Percentiles rank a stretch among this genome's conserved stretches.
Conservation (phyloP, 306 rosid species). For the Cucumis cinereus region DNA sequence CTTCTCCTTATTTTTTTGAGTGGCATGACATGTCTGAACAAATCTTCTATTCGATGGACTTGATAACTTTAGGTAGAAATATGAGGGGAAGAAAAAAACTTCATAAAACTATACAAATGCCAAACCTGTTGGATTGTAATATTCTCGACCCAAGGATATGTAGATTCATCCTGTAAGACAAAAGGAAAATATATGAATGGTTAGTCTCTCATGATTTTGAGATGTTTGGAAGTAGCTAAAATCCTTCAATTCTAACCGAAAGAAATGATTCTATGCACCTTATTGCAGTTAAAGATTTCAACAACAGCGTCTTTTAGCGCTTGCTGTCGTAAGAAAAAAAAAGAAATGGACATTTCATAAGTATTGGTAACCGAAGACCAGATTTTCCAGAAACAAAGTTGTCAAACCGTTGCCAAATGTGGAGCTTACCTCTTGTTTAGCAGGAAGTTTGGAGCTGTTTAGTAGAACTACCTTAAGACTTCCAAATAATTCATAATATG, state of each 20-base stretch:
- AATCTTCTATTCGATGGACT: background rate
- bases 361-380: background rate
- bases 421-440: constrained; percentile 59
- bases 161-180: constrained; percentile 38
- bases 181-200: constrained; percentile 3
- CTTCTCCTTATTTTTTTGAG: background rate
- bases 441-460: constrained; percentile 39
- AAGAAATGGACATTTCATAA: background rate
- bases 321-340: constrained; percentile 24
- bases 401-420: constrained; percentile 4
- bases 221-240: background rate
- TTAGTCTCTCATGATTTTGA: constrained; percentile 2
- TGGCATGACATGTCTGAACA: background rate
- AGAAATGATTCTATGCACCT: constrained; percentile 31
- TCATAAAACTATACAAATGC: background rate
- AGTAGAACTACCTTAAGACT: constrained; percentile 63
- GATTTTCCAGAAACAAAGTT: background rate
- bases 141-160: constrained; percentile 55
- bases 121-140: constrained; percentile 49
- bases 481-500: constrained; percentile 75
- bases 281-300: constrained; percentile 54
- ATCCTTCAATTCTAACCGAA: background rate
- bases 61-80: background rate
- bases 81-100: background rate
- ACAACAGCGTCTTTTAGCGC: constrained; percentile 53